Evolutionary conservation across 2,329 filamentous ascomycete genomes (phyloP).

Genomic region (Apiospora kogelbergensis): DNA sequence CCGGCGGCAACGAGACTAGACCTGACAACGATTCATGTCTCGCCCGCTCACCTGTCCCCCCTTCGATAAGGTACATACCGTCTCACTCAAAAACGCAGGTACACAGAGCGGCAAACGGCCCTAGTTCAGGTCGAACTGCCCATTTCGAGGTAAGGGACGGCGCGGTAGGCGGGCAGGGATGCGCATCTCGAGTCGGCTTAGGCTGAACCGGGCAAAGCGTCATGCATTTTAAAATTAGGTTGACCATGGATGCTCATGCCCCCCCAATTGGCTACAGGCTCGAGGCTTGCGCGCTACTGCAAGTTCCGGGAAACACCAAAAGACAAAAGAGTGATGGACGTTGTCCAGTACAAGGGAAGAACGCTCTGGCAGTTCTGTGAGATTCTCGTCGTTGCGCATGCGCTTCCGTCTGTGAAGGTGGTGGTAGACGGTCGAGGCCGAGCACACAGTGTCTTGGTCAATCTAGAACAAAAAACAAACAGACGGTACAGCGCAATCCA

Average conservation of each 20-base stretch:
- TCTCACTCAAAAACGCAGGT: not conserved
- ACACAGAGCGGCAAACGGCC: not conserved
- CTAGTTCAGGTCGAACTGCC: slow-evolving; percentile 3
- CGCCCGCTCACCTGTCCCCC: not conserved
- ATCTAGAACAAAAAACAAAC: not conserved
- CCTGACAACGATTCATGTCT: not conserved
- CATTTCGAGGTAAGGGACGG: not conserved
- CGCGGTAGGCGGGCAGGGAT: not conserved
- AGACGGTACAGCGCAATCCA: not conserved
- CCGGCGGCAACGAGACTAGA: slow-evolving; percentile 3
- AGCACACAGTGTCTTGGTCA: not conserved
- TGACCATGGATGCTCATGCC: not conserved
- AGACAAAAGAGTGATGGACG: not conserved
- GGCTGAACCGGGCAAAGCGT: not conserved
- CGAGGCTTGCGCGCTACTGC: not conserved
- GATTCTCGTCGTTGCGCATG: not conserved
- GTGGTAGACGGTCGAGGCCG: not conserved
- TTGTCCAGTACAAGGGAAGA: not conserved
- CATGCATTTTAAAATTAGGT: slow-evolving; percentile 4
- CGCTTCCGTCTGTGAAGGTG: too few species aligned
- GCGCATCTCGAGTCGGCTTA: not conserved
- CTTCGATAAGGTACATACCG: not conserved
- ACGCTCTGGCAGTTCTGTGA: not conserved
- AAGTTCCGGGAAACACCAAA: not conserved
- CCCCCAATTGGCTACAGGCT: not conserved